Base-by-base conservation (phyloP, 805 yeast species). In the Wickerhamiella alocasiicola region DNA sequence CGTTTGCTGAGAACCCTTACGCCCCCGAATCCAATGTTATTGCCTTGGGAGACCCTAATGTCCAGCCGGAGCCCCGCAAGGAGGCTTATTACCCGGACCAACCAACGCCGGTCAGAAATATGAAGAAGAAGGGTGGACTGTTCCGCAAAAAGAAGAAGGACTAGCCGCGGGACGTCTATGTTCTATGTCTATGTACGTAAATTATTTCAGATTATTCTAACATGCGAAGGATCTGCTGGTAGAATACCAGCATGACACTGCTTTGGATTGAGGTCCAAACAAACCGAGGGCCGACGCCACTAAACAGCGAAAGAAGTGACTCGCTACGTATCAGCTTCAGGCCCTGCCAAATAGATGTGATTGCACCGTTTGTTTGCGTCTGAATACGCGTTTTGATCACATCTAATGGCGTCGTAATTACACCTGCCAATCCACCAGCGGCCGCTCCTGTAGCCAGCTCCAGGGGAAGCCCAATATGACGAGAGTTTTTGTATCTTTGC, bases 181-280 rank as follows among this genome's bases (percentile, higher is more conserved):
- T 9, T 24, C 27, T 24, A 24, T 24, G 11, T 9, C 12, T 24
- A 24, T 9, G 11, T 9, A 24, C 9, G 12, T 24, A 24, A 9
- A 24, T 12, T 9, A 24, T n/a, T n/a, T 20, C 9, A 6, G 16
- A 15, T 11, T 37, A 49, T 38, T 68, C 73, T 38, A 79, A 60
- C 23, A 66, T 61, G 50, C 74, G 74, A 52, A 88, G 63, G 3
- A 88, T 68, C 31, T 75, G 65, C 59, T 91, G 98, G 60, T 91
- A 91, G 29, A 87, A 64, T 48, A 88, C 65, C 41, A 91, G 67
- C 97, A 91, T 88, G 36, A 91, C 79, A 49, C 94, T 81, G 59
- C 95, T 82, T 59, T 91, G 99, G 15, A 87, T 66, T 47, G 94
- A 81, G 0, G 97, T 88, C 99, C 99, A 91, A 4, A 91, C 79